Base-by-base conservation (phyloP, 441 rosid species). In the Jatropha podagrica region DNA sequence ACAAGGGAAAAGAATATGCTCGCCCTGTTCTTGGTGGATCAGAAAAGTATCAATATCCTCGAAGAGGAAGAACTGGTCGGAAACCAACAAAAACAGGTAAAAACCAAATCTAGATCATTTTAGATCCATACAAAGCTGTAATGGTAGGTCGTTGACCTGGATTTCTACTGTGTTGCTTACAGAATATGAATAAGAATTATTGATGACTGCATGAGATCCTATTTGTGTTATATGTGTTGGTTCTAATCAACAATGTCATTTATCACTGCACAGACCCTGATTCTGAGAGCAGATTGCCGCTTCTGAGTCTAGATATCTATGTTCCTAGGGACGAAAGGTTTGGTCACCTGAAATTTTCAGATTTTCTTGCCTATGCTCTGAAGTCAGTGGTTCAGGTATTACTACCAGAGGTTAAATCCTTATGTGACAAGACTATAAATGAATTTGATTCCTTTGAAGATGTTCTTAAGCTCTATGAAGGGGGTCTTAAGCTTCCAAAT, bases 271-370 rank as follows among this genome's bases (percentile, higher is more conserved):
- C 86, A 90, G 96, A 92, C 79, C 88, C 89, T 42, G 81, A 78
- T 32, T 32, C 82, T 0, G 97, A 92, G 86, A 89, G 88, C 55
- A 90, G 97, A 77, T 76, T 92, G 75, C 90, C 92, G 1, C 84
- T 92, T 37, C 56, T 95, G 38, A 92, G 85, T 74, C 85, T 90
- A 14, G 79, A 90, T 79, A 87, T 95, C 41, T 95, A 92, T 69
- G 97, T 91, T 55, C 97, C 98, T 11, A 81, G 97, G 78, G 98
- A 95, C 77, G 98, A 95, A 72, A 80, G 91, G 75, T 95, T 95
- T 78, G 81, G 80, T 77, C 91, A 85, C 65, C 59, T 92, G 63
- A 95, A 95, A 80, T 91, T 91, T 79, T 90, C 97, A 7, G 97
- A 92, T 76, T 89, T 95, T 76, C 86, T 95, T 15, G 97, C 96